Conservation (phyloP, 2,329 filamentous ascomycete genomes). For the Thielaviopsis ethacetica region DNA sequence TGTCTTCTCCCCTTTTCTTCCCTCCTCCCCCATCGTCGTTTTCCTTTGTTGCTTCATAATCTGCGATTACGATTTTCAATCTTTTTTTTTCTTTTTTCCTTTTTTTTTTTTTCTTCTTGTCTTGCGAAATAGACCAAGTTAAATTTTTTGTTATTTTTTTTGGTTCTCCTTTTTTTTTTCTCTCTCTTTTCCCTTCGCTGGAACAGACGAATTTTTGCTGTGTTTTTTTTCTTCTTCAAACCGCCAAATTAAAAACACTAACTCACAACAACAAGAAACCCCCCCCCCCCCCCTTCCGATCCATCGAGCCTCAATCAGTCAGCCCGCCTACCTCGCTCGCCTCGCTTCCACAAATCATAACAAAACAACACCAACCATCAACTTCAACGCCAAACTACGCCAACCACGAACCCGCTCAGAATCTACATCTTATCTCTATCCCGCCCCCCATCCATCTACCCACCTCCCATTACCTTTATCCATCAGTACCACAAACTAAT, state of each 20-base stretch:
- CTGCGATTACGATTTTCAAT: not conserved
- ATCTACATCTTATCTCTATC: constrained; percentile 13
- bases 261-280: not conserved
- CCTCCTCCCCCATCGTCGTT: constrained; percentile 18
- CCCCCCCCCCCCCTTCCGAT: not conserved
- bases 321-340: constrained; percentile 11
- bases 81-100: not conserved
- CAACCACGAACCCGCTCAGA: constrained; percentile 4
- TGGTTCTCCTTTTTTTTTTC: not conserved
- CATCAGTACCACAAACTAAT: constrained; percentile 4
- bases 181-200: not conserved
- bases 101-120: not conserved
- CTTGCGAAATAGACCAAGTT: not conserved
- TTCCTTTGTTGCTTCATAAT: constrained; percentile 16
- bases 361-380: constrained; percentile 11
- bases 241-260: too few relatives aligned
- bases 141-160: not conserved
- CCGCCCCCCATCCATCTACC: constrained; percentile 11
- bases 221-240: not conserved
- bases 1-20: constrained; percentile 2
- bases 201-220: not conserved
- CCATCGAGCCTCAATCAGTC: not conserved
- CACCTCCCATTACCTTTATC: constrained; percentile 13
- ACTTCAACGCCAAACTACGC: not conserved
- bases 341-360: constrained; percentile 3